Conservation (phyloP, 2,329 filamentous ascomycete genomes). For the Tolypocladium pustulatum region DNA sequence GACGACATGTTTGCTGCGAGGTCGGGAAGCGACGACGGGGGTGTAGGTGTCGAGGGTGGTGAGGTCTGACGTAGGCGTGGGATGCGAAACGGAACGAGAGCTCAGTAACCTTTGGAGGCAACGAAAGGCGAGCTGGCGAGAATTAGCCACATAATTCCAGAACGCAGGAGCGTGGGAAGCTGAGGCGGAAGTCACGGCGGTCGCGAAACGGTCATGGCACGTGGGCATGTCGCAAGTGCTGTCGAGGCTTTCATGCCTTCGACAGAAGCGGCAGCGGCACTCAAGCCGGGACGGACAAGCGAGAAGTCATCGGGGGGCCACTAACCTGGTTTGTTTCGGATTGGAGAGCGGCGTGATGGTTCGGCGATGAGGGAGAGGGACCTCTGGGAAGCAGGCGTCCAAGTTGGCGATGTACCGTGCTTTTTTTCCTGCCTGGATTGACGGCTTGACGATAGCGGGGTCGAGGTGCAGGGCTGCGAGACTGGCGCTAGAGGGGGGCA, state of each 20-base stretch:
- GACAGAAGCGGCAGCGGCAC: neutral
- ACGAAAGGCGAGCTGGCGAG: neutral
- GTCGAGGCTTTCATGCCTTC: neutral
- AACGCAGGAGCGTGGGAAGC: neutral
- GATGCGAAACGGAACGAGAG: neutral
- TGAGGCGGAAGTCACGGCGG: neutral
- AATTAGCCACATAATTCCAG: neutral
- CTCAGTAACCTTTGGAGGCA: neutral
- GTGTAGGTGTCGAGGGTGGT: neutral
- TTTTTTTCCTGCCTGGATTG: neutral
- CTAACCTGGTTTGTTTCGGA: neutral
- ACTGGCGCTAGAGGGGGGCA: constrained; percentile 4
- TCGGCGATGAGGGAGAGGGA: neutral
- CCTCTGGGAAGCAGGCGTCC: neutral
- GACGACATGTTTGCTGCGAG: constrained; percentile 41
- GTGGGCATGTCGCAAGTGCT: neutral
- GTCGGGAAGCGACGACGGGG: neutral
- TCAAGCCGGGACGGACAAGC: neutral
- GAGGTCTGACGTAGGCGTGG: neutral
- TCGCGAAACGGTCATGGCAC: neutral
- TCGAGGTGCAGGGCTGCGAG: constrained; percentile 8
- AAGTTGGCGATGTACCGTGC: constrained; percentile 5
- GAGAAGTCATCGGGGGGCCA: neutral
- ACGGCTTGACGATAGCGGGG: constrained; percentile 12
- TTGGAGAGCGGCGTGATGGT: neutral